Evolutionary conservation across 345 rosid species (phyloP), one percentile per base, ranked within the genome.

Genomic region (Citrus sp.): DNA sequence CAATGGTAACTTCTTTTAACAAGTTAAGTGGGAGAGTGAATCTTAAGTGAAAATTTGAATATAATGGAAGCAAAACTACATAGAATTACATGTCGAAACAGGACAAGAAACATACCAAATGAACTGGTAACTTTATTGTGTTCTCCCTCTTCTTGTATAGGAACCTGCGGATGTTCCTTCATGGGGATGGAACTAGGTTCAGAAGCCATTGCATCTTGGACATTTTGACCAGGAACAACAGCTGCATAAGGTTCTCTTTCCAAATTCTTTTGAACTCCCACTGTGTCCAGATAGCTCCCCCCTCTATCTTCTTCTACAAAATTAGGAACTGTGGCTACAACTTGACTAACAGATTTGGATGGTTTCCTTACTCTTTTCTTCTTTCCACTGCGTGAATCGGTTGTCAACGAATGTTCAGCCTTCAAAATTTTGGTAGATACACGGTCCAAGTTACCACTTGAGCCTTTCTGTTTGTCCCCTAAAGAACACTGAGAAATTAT

Each of bases 281-380:
- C 70, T 14, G 35, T 64, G 19, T 49, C 73, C 69, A 65, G 80
- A 28, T 49, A 38, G 75, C 54, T 59, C 61, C 75, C 81, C 58
- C 54, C 76, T 55, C 51, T 10, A 25, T 72, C 83, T 64, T 81
- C 67, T 75, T 79, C 62, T 25, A 30, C 40, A 13, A 38, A 60
- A 68, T 81, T 55, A 81, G 75, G 62, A n/a, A 56, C 71, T 37
- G 30, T 74, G 65, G 78, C 72, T 70, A 32, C 75, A 60, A 68
- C 85, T 72, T 73, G 80, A 82, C 59, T 64, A 40, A n/a, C 46
- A 78, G 61, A 27, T 51, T 82, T 37, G 71, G 79, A 25, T 12
- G 80, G 60, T 79, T 85, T 80, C 76, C 69, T 82, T 80, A 78
- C 87, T 71, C 78, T 77, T 77, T 78, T 88, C 80, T 25, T 72